A percentile compares a stretch with the other conserved stretches of the same genome.
These are phyloP conservation scores for Beauveria rudraprayagi DNA, from an alignment of 2,329 filamentous ascomycete species.

Conservation along the genomic window DNA sequence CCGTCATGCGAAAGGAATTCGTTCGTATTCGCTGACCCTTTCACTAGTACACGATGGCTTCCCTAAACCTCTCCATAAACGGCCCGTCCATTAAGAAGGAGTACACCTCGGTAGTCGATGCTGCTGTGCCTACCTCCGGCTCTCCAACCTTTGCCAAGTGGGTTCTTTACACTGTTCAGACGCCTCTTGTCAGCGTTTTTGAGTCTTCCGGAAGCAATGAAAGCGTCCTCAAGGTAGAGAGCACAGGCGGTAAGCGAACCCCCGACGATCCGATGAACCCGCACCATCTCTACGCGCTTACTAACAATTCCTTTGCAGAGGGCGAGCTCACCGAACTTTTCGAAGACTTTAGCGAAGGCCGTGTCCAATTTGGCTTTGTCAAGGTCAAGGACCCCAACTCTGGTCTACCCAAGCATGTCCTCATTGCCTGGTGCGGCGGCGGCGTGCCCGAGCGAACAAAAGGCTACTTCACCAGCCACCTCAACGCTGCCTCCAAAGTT, in stretches of 20 bases:
- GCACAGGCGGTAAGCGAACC: slow-evolving; percentile 62
- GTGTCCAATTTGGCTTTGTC: slow-evolving; percentile 92
- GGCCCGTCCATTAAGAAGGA: slow-evolving; percentile 79
- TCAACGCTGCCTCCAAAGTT: slow-evolving; percentile 81
- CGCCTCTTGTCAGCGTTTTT: slow-evolving; percentile 87
- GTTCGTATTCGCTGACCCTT: slow-evolving; percentile 12
- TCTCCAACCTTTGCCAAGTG: slow-evolving; percentile 85
- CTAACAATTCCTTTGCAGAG: slow-evolving; percentile 43
- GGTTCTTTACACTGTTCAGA: slow-evolving; percentile 89
- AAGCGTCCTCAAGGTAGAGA: slow-evolving; percentile 90
- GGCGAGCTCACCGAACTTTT: slow-evolving; percentile 84
- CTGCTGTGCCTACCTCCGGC: slow-evolving; percentile 40
- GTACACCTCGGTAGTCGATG: slow-evolving; percentile 54
- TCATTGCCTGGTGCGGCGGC: slow-evolving; percentile 95
- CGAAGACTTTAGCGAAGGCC: slow-evolving; percentile 94
- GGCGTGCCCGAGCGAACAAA: slow-evolving; percentile 98
- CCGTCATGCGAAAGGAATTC: neutral
- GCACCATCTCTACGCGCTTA: slow-evolving; percentile 14
- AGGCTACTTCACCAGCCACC: slow-evolving; percentile 95
- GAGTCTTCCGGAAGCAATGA: slow-evolving; percentile 81
- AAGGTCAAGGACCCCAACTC: slow-evolving; percentile 96
- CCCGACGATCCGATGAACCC: slow-evolving; percentile 1
- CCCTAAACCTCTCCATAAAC: slow-evolving; percentile 71
- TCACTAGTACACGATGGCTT: slow-evolving; percentile 52
- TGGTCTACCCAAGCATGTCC: slow-evolving; percentile 76